phyloP scores from a whole-genome alignment of 2,329 filamentous ascomycete species.

The Monosporascus sp. region DNA sequence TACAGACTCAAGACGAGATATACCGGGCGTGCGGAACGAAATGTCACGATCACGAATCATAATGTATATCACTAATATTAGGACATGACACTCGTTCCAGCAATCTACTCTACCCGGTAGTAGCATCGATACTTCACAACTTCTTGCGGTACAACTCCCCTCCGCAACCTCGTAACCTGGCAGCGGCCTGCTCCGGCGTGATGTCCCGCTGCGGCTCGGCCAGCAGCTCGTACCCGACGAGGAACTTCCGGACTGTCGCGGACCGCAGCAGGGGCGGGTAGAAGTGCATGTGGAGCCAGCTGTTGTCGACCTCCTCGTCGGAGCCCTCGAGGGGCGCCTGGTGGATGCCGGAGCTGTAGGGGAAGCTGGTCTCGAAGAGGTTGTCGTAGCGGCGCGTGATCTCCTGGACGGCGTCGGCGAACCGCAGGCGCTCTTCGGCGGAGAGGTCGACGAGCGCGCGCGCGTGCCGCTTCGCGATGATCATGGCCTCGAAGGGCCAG shows the following conservation, averaged over 20 bases:
- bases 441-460: constrained; percentile 79
- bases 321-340: constrained; percentile 84
- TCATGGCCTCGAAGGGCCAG: constrained; percentile 95
- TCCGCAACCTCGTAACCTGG: constrained; percentile 66
- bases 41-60: no score
- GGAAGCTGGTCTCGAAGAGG: constrained; percentile 92
- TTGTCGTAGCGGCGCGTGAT: constrained; percentile 93
- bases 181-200: constrained; percentile 90
- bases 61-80: no score
- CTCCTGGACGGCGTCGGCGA: constrained; percentile 83
- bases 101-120: no score
- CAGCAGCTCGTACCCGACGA: constrained; percentile 95
- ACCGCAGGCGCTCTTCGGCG: constrained; percentile 60
- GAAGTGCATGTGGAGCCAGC: constrained; percentile 95
- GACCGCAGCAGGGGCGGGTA: constrained; percentile 90
- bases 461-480: constrained; percentile 79
- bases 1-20: no score
- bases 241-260: constrained; percentile 90
- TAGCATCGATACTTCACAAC: constrained; percentile 22
- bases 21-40: no score
- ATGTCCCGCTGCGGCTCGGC: constrained; percentile 98
- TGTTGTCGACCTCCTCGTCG: constrained; percentile 76
- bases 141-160: constrained; percentile 79
- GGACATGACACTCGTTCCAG: no score
- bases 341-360: constrained; percentile 95